Evolutionary conservation across 805 yeast genomes (phyloP), one percentile per base, ranked within the genome.

Genomic region (Candida manassasensis): DNA sequence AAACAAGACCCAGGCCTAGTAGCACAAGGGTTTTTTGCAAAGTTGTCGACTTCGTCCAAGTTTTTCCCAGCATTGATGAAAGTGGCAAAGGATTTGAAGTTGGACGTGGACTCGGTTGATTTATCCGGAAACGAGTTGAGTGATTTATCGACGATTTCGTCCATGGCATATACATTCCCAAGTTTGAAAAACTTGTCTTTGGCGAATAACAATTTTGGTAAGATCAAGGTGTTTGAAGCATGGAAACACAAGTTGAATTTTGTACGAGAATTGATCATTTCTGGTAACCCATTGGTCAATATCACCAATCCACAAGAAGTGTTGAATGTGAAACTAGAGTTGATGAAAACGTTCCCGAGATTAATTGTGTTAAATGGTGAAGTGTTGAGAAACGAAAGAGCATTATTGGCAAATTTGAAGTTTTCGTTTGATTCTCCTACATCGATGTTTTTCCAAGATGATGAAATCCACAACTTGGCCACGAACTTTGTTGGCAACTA

Each of bases 21-120:
- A 9, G 61, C 70, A 13, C 71, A 71, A 41, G 95, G 95, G 0
- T 65, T 86, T 35, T 79, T 88, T 42, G 72, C 75, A 11, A 62
- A 79, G 4, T 63, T 73, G 11, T 59, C 77, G 8, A 77, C 85
- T 1, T 72, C 81, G 21, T 72, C 89, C 10, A 93, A 90, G 57
- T 81, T 88, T 73, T 87, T 90, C 56, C 83, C 87, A 8, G 97
- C 97, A 1, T 61, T 93, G 44, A 77, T 90, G 83, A 84, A 82
- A 53, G 59, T 90, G 6, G 95, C 95, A 1, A 60, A 66, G 3
- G 75, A 75, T 35, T 43, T 60, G 35, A 65, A 66, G 37, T 42
- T 67, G n/a, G 77, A 75, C 18, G 81, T 88, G 3, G 81, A 79
- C 19, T 80, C 87, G 38, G 75, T 89, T 6, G 84, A 81, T 55